Evolutionary conservation across 2,329 filamentous ascomycete species (phyloP).

Genomic region (Lachnellula hyalina): DNA sequence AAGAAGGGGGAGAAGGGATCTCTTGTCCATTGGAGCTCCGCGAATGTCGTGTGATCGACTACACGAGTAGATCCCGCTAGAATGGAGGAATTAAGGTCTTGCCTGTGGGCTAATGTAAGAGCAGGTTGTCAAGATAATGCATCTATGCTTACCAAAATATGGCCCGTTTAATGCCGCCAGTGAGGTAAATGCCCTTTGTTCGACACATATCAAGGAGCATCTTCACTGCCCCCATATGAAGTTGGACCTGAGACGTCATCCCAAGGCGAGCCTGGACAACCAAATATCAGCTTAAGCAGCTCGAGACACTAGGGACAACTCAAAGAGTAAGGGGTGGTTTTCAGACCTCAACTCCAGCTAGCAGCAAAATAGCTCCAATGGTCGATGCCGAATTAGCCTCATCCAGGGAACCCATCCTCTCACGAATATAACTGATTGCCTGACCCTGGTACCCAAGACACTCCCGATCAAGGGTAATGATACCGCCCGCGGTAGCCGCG

Average conservation of each 20-base stretch:
- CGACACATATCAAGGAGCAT: slow-evolving; percentile 33
- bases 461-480: slow-evolving; percentile 24
- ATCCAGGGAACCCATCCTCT: slow-evolving; percentile 30
- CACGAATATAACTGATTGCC: slow-evolving; percentile 32
- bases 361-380: slow-evolving; percentile 38
- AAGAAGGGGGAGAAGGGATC: slow-evolving; percentile 28
- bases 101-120: slow-evolving; percentile 29
- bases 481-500: slow-evolving; percentile 21
- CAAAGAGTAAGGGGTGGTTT: neutral
- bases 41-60: slow-evolving; percentile 37
- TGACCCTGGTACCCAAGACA: slow-evolving; percentile 35
- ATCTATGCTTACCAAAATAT: slow-evolving; percentile 37
- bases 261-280: slow-evolving; percentile 34
- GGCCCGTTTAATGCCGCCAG: slow-evolving; percentile 38
- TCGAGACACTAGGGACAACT: neutral
- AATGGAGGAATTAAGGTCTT: slow-evolving; percentile 39
- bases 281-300: slow-evolving; percentile 5
- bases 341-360: slow-evolving; percentile 39
- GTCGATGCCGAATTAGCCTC: slow-evolving; percentile 34
- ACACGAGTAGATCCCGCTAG: slow-evolving; percentile 36
- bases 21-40: slow-evolving; percentile 37
- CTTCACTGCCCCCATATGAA: slow-evolving; percentile 38
- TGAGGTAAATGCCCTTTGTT: slow-evolving; percentile 29
- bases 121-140: neutral
- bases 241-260: slow-evolving; percentile 34